These are phyloP conservation scores for Cercophora newfieldiana DNA, from an alignment of 495 filamentous ascomycete species.

Conservation along the genomic window DNA sequence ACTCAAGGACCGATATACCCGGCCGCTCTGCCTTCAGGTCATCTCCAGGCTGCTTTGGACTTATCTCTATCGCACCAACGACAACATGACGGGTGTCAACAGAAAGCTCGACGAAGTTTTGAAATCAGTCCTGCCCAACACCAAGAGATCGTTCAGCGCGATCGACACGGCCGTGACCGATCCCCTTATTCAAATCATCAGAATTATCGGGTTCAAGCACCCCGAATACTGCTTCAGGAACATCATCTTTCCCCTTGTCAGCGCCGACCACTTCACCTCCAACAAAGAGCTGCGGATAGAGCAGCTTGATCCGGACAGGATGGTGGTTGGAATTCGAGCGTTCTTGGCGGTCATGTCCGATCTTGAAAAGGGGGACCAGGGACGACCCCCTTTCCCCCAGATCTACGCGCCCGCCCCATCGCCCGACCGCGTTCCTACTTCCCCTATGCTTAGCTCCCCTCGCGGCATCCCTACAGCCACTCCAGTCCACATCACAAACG, in stretches of 20 bases:
- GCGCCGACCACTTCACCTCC: constrained; percentile 79
- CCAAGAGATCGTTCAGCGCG: constrained; percentile 73
- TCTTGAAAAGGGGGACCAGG: constrained; percentile 79
- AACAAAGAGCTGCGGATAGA: constrained; percentile 83
- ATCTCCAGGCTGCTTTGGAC: constrained; percentile 94
- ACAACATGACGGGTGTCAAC: constrained; percentile 62
- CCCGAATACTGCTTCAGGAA: constrained; percentile 89
- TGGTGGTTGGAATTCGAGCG: constrained; percentile 91
- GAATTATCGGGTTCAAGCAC: constrained; percentile 92
- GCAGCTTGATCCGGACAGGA: constrained; percentile 91
- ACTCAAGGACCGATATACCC: constrained; percentile 78
- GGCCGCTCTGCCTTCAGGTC: constrained; percentile 81
- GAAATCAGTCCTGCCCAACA: constrained; percentile 73
- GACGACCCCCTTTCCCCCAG: constrained; percentile 79
- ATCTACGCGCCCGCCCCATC: constrained; percentile 46
- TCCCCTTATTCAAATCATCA: constrained; percentile 86
- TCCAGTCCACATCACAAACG: constrained; percentile 34
- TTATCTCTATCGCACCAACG: constrained; percentile 82
- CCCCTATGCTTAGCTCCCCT: constrained; percentile 53
- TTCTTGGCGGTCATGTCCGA: constrained; percentile 93
- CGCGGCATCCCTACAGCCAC: constrained; percentile 30
- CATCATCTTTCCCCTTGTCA: constrained; percentile 92
- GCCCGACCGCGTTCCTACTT: constrained; percentile 51
- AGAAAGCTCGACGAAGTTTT: constrained; percentile 87
- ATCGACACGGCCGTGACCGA: constrained; percentile 81